These are phyloP conservation scores for Arthrobotrys megalospora DNA, from an alignment of 2,329 filamentous ascomycete genomes.

Conservation along the genomic window DNA sequence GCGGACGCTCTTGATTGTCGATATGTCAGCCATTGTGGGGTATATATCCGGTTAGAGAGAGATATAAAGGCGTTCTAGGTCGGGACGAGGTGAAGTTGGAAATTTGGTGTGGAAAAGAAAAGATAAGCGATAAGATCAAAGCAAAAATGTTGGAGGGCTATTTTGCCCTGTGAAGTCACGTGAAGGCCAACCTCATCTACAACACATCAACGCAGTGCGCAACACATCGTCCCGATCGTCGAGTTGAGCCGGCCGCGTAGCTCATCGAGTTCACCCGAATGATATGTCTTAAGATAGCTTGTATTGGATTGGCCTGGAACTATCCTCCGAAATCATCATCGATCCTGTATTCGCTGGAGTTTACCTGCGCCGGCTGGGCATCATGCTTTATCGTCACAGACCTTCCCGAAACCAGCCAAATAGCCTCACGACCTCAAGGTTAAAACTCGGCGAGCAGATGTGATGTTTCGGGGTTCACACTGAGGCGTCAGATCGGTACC, in stretches of 20 bases:
- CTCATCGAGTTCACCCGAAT: no score
- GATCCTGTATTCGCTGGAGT: neutral
- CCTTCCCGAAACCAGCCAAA: constrained; percentile 19
- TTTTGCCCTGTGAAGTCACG: constrained; percentile 53
- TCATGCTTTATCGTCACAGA: constrained; percentile 21
- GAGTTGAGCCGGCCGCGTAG: no score
- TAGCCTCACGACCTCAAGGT: constrained; percentile 2
- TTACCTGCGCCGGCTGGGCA: constrained; percentile 13
- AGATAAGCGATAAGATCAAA: constrained; percentile 59
- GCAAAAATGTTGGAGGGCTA: constrained; percentile 50
- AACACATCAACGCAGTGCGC: constrained; percentile 37
- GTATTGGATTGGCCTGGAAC: neutral
- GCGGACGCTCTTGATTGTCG: constrained; percentile 82
- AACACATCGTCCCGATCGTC: constrained; percentile 26
- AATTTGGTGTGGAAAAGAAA: constrained; percentile 52
- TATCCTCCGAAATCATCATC: neutral
- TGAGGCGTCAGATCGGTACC: constrained; percentile 21
- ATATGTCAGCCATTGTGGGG: constrained; percentile 51
- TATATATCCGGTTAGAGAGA: constrained; percentile 34
- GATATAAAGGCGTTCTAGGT: constrained; percentile 10
- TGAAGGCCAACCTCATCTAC: constrained; percentile 43
- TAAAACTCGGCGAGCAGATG: constrained; percentile 19
- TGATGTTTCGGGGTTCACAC: constrained; percentile 17
- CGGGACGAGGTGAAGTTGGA: constrained; percentile 40
- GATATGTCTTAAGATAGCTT: neutral